These are phyloP conservation scores for Iberis pinnata DNA, from an alignment of 345 rosid species.

Conservation along the genomic window DNA sequence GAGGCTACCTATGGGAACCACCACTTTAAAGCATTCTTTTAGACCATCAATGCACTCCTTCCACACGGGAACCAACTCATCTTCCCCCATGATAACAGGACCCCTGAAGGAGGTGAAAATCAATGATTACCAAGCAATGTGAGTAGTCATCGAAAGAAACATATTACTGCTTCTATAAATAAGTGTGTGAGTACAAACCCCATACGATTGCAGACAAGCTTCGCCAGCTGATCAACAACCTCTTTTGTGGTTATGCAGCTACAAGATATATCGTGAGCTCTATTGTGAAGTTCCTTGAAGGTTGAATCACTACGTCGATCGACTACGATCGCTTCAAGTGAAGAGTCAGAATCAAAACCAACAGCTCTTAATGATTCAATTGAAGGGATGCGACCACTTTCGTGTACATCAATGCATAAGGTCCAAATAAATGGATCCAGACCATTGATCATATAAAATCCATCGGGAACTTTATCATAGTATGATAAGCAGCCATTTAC, in stretches of 20 bases:
- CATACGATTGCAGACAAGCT: conserved; percentile 83
- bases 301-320: conserved; percentile 69
- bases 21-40: conserved; percentile 77
- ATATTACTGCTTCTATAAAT: conserved; percentile 1
- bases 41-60: conserved; percentile 68
- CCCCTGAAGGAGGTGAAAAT: conserved; percentile 43
- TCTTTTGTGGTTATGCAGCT: conserved; percentile 70
- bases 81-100: conserved; percentile 57
- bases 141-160: conserved; percentile 28
- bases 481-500: conserved; percentile 95
- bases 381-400: conserved; percentile 86
- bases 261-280: conserved; percentile 62
- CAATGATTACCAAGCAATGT: conserved; percentile 20
- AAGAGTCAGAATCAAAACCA: conserved; percentile 52
- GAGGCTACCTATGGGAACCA: conserved; percentile 87
- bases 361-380: conserved; percentile 73
- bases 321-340: conserved; percentile 73
- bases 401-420: conserved; percentile 74
- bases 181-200: conserved; percentile 52
- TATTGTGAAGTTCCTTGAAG: conserved; percentile 76
- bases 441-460: conserved; percentile 83
- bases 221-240: conserved; percentile 90
- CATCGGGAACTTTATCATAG: conserved; percentile 89
- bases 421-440: conserved; percentile 91
- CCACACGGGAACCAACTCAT: conserved; percentile 62